phyloP scores from a whole-genome alignment of 2,329 filamentous ascomycete species.

The Sphaerulina musiva region DNA sequence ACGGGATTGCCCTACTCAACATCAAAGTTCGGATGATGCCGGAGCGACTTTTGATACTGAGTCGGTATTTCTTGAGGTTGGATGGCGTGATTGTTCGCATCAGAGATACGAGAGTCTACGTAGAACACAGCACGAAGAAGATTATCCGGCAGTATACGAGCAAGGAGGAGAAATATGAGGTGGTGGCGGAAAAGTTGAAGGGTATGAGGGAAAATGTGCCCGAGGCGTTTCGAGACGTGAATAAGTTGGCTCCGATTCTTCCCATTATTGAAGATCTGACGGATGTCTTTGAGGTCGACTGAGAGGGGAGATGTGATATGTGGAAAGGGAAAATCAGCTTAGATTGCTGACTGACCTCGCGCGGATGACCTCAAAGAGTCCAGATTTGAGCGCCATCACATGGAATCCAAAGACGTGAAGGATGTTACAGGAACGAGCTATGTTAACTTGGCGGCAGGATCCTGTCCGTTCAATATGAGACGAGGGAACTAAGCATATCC shows the following conservation, averaged over 20 bases:
- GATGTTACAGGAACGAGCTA: too few relatives aligned
- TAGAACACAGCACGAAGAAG: constrained; percentile 73
- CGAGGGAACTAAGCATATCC: too few relatives aligned
- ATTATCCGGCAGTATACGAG: constrained; percentile 85
- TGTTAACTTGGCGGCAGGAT: too few relatives aligned
- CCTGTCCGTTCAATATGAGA: too few relatives aligned
- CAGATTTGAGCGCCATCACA: too few relatives aligned
- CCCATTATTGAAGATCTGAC: constrained; percentile 62
- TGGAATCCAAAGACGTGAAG: too few relatives aligned
- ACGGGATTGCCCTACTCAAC: constrained; percentile 83
- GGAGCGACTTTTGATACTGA: constrained; percentile 73
- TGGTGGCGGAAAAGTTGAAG: constrained; percentile 54
- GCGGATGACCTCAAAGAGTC: too few relatives aligned
- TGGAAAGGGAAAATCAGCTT: too few relatives aligned
- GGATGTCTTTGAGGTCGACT: constrained; percentile 42
- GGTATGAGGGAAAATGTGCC: constrained; percentile 67
- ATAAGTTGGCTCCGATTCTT: constrained; percentile 63
- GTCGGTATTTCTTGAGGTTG: constrained; percentile 83
- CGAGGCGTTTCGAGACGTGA: constrained; percentile 70
- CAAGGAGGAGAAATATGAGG: constrained; percentile 75
- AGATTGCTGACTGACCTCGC: too few relatives aligned
- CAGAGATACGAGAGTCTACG: constrained; percentile 82
- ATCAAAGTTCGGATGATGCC: constrained; percentile 94
- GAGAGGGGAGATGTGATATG: not conserved
- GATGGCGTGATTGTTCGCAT: constrained; percentile 85